Percentiles rank a stretch among this genome's conserved stretches.
Conservation (phyloP, 2,329 filamentous ascomycete genomes). For the Aspergillus vadensis region DNA sequence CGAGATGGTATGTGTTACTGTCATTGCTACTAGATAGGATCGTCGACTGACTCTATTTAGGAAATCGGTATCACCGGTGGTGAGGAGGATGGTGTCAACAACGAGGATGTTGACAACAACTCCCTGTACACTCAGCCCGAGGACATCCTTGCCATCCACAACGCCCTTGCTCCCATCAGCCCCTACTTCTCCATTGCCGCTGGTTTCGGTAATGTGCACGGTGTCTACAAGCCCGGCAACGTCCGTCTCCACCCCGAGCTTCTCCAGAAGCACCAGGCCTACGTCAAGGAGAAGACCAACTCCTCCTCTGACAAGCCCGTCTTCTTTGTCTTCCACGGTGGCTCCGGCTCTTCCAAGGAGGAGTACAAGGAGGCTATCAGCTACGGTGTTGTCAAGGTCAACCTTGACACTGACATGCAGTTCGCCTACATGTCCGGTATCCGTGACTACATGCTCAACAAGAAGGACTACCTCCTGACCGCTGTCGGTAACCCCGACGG, state of each 20-base stretch:
- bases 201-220: constrained; percentile 98
- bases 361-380: constrained; percentile 88
- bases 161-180: constrained; percentile 80
- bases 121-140: constrained; percentile 97
- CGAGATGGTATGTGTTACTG: constrained; percentile 73
- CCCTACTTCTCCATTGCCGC: constrained; percentile 98
- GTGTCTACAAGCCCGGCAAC: constrained; percentile 98
- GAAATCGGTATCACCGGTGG: constrained; percentile 94
- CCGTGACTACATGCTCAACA: constrained; percentile 89
- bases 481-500: constrained; percentile 95
- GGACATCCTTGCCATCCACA: constrained; percentile 90
- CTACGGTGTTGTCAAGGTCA: constrained; percentile 98
- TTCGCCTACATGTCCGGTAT: constrained; percentile 90
- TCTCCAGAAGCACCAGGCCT: constrained; percentile 92
- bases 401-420: constrained; percentile 97
- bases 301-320: constrained; percentile 83
- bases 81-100: constrained; percentile 98
- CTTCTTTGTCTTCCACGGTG: constrained; percentile 99
- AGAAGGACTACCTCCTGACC: constrained; percentile 89
- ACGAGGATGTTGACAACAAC: constrained; percentile 95
- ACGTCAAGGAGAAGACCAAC: constrained; percentile 78
- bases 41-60: constrained; percentile 35
- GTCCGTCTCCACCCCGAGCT: constrained; percentile 96
- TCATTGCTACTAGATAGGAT: background rate
- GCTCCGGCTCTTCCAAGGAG: constrained; percentile 84